Conservation (phyloP, 345 rosid genomes). For the Trapa incisa region DNA sequence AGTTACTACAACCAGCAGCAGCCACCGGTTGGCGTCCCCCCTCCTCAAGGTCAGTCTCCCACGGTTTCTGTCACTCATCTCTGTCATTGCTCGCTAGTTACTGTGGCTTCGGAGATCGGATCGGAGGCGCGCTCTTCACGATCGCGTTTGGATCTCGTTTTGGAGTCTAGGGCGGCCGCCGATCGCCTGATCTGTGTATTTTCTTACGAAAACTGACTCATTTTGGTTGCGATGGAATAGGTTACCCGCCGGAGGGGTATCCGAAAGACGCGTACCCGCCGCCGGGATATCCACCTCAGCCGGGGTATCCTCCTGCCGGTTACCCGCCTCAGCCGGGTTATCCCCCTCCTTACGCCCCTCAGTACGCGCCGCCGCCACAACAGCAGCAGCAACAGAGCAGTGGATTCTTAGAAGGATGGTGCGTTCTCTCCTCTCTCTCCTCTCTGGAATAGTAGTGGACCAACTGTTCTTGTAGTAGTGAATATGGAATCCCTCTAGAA, state of each 20-base stretch:
- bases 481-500: background rate
- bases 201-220: slow-evolving; percentile 12
- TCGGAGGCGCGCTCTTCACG: background rate
- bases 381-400: slow-evolving; percentile 24
- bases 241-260: slow-evolving; percentile 87
- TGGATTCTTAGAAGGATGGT: slow-evolving; percentile 79
- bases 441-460: background rate
- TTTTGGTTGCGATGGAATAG: slow-evolving; percentile 19
- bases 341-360: slow-evolving; percentile 67
- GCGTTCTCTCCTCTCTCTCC: slow-evolving; percentile 1
- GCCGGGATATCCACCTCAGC: slow-evolving; percentile 50
- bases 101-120: background rate
- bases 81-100: background rate
- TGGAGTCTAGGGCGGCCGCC: background rate
- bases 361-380: slow-evolving; percentile 49
- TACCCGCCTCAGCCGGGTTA: slow-evolving; percentile 28
- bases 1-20: slow-evolving; percentile 78
- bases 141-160: background rate
- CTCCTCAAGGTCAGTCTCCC: slow-evolving; percentile 55
- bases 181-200: background rate
- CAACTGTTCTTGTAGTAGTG: background rate
- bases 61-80: background rate
- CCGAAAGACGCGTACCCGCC: slow-evolving; percentile 72
- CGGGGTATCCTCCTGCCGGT: slow-evolving; percentile 19
- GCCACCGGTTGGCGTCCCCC: slow-evolving; percentile 87